phyloP scores from a whole-genome alignment of 208 protist species.

The Phytomonas serpens region DNA sequence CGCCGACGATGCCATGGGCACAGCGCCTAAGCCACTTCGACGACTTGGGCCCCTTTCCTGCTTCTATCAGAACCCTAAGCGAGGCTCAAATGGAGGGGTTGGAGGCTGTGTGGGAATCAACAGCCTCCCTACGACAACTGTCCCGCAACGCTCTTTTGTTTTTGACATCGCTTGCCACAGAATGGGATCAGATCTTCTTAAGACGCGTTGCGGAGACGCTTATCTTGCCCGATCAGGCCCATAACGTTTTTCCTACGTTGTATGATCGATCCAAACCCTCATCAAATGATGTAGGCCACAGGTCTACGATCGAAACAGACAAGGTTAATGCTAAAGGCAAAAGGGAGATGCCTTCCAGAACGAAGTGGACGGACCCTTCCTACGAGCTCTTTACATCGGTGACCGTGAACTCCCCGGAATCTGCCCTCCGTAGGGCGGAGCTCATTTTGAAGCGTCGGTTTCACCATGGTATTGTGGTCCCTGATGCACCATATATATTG shows the following conservation, averaged over 20 bases:
- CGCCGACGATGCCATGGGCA: slow-evolving; percentile 30
- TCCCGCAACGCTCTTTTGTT: slow-evolving; percentile 42
- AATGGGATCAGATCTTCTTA: slow-evolving; percentile 59
- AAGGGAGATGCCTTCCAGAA: neutral
- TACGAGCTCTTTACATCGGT: slow-evolving; percentile 19
- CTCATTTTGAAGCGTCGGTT: slow-evolving; percentile 35
- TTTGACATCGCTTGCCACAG: slow-evolving; percentile 26
- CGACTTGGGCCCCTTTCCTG: slow-evolving; percentile 23
- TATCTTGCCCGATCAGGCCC: slow-evolving; percentile 45
- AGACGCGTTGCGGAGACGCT: slow-evolving; percentile 42
- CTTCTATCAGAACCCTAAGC: neutral
- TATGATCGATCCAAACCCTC: slow-evolving; percentile 8
- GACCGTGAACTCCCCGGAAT: neutral
- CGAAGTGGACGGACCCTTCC: slow-evolving; percentile 21
- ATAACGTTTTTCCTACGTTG: slow-evolving; percentile 39
- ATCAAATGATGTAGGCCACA: neutral
- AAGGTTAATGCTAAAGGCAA: neutral
- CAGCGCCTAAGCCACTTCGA: slow-evolving; percentile 13
- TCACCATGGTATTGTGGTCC: slow-evolving; percentile 60
- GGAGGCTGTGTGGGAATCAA: neutral
- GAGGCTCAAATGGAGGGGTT: neutral
- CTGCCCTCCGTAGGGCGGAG: slow-evolving; percentile 18
- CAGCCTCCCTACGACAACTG: slow-evolving; percentile 14
- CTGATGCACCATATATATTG: slow-evolving; percentile 49
- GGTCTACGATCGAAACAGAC: neutral